phyloP scores from a whole-genome alignment of 805 yeast species.

The Starmerella sirachaensis region DNA sequence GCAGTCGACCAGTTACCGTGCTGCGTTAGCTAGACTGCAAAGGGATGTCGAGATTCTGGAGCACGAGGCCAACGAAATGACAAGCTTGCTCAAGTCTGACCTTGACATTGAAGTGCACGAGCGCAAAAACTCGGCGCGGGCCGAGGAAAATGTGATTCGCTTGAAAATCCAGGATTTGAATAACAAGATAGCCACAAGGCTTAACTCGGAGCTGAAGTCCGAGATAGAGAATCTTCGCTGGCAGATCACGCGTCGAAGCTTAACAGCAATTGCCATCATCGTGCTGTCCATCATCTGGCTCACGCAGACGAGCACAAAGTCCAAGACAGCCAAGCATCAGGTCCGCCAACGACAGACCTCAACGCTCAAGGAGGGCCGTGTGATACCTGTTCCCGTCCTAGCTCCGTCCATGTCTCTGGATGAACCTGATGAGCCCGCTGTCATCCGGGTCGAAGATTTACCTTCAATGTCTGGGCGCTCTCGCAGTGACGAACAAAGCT shows the following conservation, averaged over 20 bases:
- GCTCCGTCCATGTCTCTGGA: conserved; percentile 17
- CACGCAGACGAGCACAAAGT: conserved; percentile 32
- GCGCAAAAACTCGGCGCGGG: conserved; percentile 72
- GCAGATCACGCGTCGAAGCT: conserved; percentile 84
- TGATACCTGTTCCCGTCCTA: conserved; percentile 15
- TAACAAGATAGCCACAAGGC: conserved; percentile 70
- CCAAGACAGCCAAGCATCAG: conserved; percentile 18
- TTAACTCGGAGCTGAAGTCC: conserved; percentile 69
- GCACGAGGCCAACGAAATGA: conserved; percentile 60
- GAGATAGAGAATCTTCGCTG: conserved; percentile 84
- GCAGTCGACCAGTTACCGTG: conserved; percentile 54
- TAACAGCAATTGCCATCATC: conserved; percentile 57
- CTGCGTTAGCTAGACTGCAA: conserved; percentile 55
- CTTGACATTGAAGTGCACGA: conserved; percentile 74
- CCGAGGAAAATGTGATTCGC: conserved; percentile 55
- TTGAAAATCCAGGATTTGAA: conserved; percentile 68
- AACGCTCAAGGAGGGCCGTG: conserved; percentile 4
- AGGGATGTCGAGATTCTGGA: conserved; percentile 59
- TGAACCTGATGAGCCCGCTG: too few relatives aligned
- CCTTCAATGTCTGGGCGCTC: too few relatives aligned
- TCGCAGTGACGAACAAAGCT: too few relatives aligned
- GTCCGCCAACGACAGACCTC: conserved; percentile 15
- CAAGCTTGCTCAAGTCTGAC: conserved; percentile 56
- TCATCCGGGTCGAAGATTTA: too few relatives aligned
- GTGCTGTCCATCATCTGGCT: conserved; percentile 44